These are phyloP conservation scores for Hypomontagnella monticulosa DNA, from an alignment of 495 filamentous ascomycete species.

Conservation along the genomic window DNA sequence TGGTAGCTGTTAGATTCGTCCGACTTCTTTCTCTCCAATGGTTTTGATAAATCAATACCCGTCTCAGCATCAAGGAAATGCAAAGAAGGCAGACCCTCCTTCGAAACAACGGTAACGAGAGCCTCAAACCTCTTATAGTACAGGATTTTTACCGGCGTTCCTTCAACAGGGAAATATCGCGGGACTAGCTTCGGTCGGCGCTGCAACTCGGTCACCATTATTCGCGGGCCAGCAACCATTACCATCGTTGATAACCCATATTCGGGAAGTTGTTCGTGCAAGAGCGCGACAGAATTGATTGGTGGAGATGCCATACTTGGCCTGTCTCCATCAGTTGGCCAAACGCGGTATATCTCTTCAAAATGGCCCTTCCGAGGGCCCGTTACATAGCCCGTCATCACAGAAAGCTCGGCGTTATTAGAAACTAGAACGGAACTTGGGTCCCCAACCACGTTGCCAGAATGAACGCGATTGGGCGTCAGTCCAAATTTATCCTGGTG, in stretches of 20 bases:
- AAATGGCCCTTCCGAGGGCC: conserved; percentile 3
- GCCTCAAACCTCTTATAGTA: conserved; percentile 61
- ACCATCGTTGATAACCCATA: conserved; percentile 46
- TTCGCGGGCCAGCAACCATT: conserved; percentile 54
- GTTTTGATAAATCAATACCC: conserved; percentile 54
- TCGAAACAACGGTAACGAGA: conserved; percentile 61
- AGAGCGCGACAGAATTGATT: conserved; percentile 47
- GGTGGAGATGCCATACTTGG: conserved; percentile 40
- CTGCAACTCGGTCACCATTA: conserved; percentile 62
- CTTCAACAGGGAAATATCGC: conserved; percentile 57
- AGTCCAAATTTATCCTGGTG: conserved; percentile 28
- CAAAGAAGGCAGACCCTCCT: conserved; percentile 49
- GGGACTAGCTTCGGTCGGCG: conserved; percentile 59
- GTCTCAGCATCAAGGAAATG: conserved; percentile 61
- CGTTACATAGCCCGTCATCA: conserved; percentile 29
- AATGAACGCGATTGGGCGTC: conserved; percentile 33
- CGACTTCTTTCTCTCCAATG: conserved; percentile 46
- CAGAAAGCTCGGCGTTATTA: conserved; percentile 39
- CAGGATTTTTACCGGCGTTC: conserved; percentile 63
- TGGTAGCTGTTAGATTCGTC: conserved; percentile 19
- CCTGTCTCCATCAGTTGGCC: conserved; percentile 52
- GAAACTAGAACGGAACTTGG: conserved; percentile 36
- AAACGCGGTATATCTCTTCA: conserved; percentile 47
- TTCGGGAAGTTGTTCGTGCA: conserved; percentile 37
- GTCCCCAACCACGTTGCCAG: conserved; percentile 27